phyloP scores from a whole-genome alignment of 768 basidiomycete species.

The Cantharellus cinnabarinus region DNA sequence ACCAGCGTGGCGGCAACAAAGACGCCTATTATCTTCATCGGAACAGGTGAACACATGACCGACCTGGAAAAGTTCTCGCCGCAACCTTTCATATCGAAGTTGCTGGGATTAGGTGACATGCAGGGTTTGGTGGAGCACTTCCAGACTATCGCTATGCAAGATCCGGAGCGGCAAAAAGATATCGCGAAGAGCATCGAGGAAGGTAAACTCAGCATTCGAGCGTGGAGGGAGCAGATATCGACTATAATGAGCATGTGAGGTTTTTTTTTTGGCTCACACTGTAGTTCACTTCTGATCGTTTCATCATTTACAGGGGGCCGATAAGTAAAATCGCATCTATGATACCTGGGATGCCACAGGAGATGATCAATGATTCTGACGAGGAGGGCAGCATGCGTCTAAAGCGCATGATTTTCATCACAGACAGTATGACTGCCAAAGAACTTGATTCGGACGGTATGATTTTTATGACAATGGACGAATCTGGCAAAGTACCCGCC shows the following conservation, averaged over 20 bases:
- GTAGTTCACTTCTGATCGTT: conserved; percentile 6
- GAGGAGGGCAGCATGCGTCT: conserved; percentile 79
- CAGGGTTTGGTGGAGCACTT: conserved; percentile 97
- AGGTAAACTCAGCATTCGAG: conserved; percentile 88
- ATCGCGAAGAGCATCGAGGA: conserved; percentile 96
- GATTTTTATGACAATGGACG: conserved; percentile 71
- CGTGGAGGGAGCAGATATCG: conserved; percentile 93
- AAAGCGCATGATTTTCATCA: conserved; percentile 98
- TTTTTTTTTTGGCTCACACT: conserved; percentile 1
- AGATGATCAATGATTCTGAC: conserved; percentile 76
- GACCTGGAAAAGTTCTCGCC: conserved; percentile 93
- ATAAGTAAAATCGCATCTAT: conserved; percentile 96
- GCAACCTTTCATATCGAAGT: conserved; percentile 90
- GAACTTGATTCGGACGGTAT: conserved; percentile 93
- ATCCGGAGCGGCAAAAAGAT: conserved; percentile 93
- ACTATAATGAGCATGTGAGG: conserved; percentile 90
- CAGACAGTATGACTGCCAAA: conserved; percentile 84
- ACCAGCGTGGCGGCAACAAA: conserved; percentile 89
- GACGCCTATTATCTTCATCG: conserved; percentile 96
- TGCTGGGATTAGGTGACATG: conserved; percentile 89
- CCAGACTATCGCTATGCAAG: conserved; percentile 84
- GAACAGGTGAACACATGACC: conserved; percentile 92
- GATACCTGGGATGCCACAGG: conserved; percentile 92
- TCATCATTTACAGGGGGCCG: conserved; percentile 53
- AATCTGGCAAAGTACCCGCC: conserved; percentile 42